phyloP scores from a whole-genome alignment of 129 eudicot genomes.

The Pseudognaphalium luteoalbum region DNA sequence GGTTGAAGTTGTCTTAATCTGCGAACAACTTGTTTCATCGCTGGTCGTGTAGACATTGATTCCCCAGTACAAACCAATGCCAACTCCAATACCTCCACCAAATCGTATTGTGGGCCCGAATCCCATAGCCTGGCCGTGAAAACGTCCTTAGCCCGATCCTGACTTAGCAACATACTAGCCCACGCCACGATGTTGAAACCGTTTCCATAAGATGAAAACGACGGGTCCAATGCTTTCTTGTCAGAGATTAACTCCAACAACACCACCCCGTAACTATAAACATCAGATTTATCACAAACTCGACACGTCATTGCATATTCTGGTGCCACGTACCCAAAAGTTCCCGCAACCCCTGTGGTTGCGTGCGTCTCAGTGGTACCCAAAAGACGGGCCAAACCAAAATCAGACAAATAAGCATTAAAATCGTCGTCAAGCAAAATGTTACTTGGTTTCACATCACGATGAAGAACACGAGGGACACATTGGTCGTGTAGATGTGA shows the following conservation, averaged over 20 bases:
- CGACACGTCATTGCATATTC: slow-evolving; percentile 64
- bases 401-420: background rate
- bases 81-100: slow-evolving; percentile 80
- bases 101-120: slow-evolving; percentile 78
- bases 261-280: slow-evolving; percentile 87
- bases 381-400: background rate
- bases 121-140: slow-evolving; percentile 84
- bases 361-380: background rate
- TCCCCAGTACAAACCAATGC: slow-evolving; percentile 90
- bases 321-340: background rate
- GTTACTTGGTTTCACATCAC: slow-evolving; percentile 57
- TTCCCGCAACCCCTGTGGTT: background rate
- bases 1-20: slow-evolving; percentile 78
- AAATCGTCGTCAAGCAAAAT: background rate
- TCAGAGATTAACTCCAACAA: slow-evolving; percentile 72
- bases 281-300: slow-evolving; percentile 88
- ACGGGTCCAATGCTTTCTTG: slow-evolving; percentile 82
- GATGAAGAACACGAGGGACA: slow-evolving; percentile 45
- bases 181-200: slow-evolving; percentile 85
- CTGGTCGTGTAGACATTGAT: slow-evolving; percentile 67
- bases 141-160: slow-evolving; percentile 82
- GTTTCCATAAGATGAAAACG: slow-evolving; percentile 75
- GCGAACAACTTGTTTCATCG: slow-evolving; percentile 86
- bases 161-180: slow-evolving; percentile 75
- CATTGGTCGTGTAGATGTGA: slow-evolving; percentile 46